These are phyloP conservation scores for Zygosaccharomyces sapae DNA, from an alignment of 1,139 yeast species.

Conservation along the genomic window DNA sequence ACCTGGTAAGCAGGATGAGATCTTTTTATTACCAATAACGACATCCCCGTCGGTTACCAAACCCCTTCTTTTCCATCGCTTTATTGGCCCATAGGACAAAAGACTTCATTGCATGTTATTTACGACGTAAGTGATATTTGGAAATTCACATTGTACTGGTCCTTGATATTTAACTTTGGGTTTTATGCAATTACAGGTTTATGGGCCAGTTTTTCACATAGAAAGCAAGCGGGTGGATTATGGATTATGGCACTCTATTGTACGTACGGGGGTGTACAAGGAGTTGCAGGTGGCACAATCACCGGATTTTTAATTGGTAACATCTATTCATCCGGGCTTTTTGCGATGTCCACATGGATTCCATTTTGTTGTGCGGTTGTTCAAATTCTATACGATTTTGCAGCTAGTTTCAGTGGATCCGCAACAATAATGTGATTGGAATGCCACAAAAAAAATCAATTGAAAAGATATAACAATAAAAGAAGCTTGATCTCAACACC, in stretches of 20 bases:
- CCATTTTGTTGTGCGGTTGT: slow-evolving; percentile 79
- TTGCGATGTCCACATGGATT: slow-evolving; percentile 90
- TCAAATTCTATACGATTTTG: slow-evolving; percentile 59
- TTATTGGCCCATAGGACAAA: slow-evolving; percentile 56
- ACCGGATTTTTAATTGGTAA: slow-evolving; percentile 67
- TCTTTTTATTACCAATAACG: slow-evolving; percentile 34
- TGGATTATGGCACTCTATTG: slow-evolving; percentile 47
- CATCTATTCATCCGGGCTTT: slow-evolving; percentile 68
- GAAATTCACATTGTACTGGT: slow-evolving; percentile 81
- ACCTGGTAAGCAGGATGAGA: too few relatives aligned
- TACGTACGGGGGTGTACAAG: slow-evolving; percentile 57
- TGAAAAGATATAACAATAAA: not conserved
- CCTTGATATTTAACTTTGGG: slow-evolving; percentile 59
- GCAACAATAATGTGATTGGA: slow-evolving; percentile 39
- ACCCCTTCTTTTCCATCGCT: slow-evolving; percentile 80
- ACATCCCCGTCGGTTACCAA: slow-evolving; percentile 74
- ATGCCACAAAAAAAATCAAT: not conserved
- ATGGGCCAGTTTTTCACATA: slow-evolving; percentile 54
- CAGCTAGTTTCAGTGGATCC: slow-evolving; percentile 58
- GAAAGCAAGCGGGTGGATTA: slow-evolving; percentile 41
- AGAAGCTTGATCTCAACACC: not conserved
- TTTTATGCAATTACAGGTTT: slow-evolving; percentile 64
- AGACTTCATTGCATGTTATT: slow-evolving; percentile 53
- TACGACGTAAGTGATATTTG: slow-evolving; percentile 75
- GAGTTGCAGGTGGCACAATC: slow-evolving; percentile 65